Evolutionary conservation across 2,329 filamentous ascomycete species (phyloP), one percentile per base, ranked within the genome.

Genomic region (Amauroascus niger): DNA sequence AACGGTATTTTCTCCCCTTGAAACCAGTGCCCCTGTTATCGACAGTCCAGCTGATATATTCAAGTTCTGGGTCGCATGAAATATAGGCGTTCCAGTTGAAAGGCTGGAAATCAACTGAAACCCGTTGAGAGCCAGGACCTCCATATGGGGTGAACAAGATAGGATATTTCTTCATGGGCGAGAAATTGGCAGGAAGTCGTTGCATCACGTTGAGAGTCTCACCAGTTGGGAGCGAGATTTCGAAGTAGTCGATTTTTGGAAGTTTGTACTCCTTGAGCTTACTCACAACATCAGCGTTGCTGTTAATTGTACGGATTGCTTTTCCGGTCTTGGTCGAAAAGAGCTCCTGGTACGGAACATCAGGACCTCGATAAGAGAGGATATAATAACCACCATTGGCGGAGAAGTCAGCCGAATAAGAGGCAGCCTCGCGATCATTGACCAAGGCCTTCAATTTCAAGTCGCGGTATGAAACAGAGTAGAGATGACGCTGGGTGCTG

Each of bases 341-440:
- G 0, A 87, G 73, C 58, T 84, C 80, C 62, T 86, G 82, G 67
- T 84, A 86, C 0, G 83, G 83, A 0, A 87, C 79, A 52, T 85
- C 78, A 0, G 83, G 83, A 0, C 83, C 83, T 16, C 70, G 67
- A 63, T 87, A 87, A 49, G 71, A 76, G 2, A 86, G 76, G 40
- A 86, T 78, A 62, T 85, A 86, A 70, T 82, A 87, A 1, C 77
- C 77, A 0, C 78, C 79, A 1, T 68, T 72, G 1, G 78, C 73
- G 0, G 82, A 85, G 67, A 86, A 86, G 0, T 81, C 83, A 0
- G 82, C 83, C 4, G 73, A 74, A 77, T 80, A 87, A 61, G 76
- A 78, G 0, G 76, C 83, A 0, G 80, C 67, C 0, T 78, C 70
- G 0, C 69, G 73, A 52, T 83, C 79, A 51, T 86, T 79, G 3